Percentiles rank a stretch among this genome's conserved stretches.
Evolutionary conservation across 2,329 filamentous ascomycete species (phyloP).

Genomic region (Microdochium nivale): DNA sequence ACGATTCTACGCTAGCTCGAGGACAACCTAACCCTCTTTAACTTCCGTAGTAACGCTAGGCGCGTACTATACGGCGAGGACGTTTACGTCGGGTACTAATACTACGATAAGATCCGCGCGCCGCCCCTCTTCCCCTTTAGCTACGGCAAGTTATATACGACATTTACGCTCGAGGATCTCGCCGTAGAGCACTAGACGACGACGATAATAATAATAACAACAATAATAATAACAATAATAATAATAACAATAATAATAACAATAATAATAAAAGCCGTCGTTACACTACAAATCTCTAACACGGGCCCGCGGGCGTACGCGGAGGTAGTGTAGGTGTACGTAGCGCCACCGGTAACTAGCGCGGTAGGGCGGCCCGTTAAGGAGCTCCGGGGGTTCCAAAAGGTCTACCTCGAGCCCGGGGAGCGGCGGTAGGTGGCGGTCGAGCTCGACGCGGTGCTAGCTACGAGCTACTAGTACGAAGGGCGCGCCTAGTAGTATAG

Average conservation of each 20-base stretch:
- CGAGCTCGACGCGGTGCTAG: slow-evolving; percentile 34
- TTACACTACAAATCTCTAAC: slow-evolving; percentile 41
- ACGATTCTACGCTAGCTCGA: slow-evolving; percentile 58
- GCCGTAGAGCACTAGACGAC: slow-evolving; percentile 27
- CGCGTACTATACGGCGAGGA: slow-evolving; percentile 65
- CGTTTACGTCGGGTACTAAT: slow-evolving; percentile 63
- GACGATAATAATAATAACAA: slow-evolving; percentile 20
- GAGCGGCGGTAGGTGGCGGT: slow-evolving; percentile 42
- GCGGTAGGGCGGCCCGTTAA: slow-evolving; percentile 55
- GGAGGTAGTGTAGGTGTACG: slow-evolving; percentile 61
- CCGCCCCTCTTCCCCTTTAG: slow-evolving; percentile 63
- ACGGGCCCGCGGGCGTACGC: slow-evolving; percentile 45
- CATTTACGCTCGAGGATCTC: slow-evolving; percentile 54
- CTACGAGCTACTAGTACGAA: slow-evolving; percentile 55
- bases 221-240: too few relatives aligned
- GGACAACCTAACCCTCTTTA: slow-evolving; percentile 63
- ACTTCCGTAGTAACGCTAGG: slow-evolving; percentile 64
- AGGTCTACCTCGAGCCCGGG: slow-evolving; percentile 49
- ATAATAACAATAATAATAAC: too few relatives aligned
- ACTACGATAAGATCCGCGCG: slow-evolving; percentile 56
- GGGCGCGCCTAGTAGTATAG: slow-evolving; percentile 52
- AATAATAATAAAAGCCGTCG: too few relatives aligned
- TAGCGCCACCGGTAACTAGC: slow-evolving; percentile 43
- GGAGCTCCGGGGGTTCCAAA: slow-evolving; percentile 62
- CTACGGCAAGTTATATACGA: slow-evolving; percentile 66